phyloP scores from a whole-genome alignment of 2,329 filamentous ascomycete genomes.

The Aspergillus calidoustus region DNA sequence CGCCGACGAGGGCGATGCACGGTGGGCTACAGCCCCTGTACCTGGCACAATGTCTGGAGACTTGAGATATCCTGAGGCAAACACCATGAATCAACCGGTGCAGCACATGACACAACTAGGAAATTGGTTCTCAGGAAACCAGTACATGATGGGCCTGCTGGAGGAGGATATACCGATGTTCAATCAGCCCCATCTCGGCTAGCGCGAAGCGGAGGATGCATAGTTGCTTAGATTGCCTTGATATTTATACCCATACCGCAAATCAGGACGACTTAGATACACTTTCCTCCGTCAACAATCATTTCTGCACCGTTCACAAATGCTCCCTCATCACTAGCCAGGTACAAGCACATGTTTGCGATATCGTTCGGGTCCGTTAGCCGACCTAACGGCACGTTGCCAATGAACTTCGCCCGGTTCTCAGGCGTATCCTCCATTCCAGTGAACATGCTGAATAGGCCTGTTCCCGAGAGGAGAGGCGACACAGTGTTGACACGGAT shows the following conservation, averaged over 20 bases:
- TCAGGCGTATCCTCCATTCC: constrained; percentile 51
- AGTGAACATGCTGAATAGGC: constrained; percentile 57
- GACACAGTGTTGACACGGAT: constrained; percentile 76
- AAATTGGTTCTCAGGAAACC: constrained; percentile 70
- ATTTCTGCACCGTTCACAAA: constrained; percentile 76
- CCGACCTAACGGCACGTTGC: constrained; percentile 50
- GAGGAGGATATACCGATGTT: constrained; percentile 60
- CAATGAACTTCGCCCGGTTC: constrained; percentile 50
- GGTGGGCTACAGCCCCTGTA: constrained; percentile 14
- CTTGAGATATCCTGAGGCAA: constrained; percentile 21
- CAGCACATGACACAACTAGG: constrained; percentile 51
- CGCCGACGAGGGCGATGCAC: constrained; percentile 17
- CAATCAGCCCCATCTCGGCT: constrained; percentile 24
- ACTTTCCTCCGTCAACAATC: constrained; percentile 64
- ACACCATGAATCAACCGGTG: constrained; percentile 15
- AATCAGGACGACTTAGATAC: constrained; percentile 31
- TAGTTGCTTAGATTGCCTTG: background rate
- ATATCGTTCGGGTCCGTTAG: constrained; percentile 62
- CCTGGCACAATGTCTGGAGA: constrained; percentile 14
- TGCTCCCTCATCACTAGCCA: constrained; percentile 71
- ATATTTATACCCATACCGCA: background rate
- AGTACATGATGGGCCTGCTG: constrained; percentile 67
- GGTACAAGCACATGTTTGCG: constrained; percentile 70
- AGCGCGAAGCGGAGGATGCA: background rate
- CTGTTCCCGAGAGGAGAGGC: constrained; percentile 69